Conservation (phyloP, 768 basidiomycete genomes). For the Leccinum aurantiacum region DNA sequence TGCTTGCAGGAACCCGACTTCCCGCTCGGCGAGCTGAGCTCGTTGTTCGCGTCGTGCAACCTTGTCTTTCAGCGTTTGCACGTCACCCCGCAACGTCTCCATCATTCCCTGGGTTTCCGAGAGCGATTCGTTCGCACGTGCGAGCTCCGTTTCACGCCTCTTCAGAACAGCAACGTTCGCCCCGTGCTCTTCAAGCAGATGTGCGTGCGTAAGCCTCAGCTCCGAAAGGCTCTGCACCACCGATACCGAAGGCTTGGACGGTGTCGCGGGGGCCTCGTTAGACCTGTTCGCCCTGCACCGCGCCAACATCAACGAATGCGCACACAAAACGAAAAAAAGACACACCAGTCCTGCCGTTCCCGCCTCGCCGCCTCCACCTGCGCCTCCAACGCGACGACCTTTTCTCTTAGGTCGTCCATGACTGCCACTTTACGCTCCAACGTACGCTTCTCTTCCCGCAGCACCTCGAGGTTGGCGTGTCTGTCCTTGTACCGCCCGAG, state of each 20-base stretch:
- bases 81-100: slow-evolving; percentile 36
- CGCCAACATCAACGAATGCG: background rate
- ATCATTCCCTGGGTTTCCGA: slow-evolving; percentile 37
- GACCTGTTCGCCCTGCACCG: slow-evolving; percentile 39
- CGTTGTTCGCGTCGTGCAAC: slow-evolving; percentile 39
- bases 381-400: slow-evolving; percentile 57
- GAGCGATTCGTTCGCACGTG: slow-evolving; percentile 37
- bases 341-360: slow-evolving; percentile 61
- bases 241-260: slow-evolving; percentile 50
- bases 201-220: slow-evolving; percentile 62
- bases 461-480: slow-evolving; percentile 62
- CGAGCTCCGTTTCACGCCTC: slow-evolving; percentile 52
- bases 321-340: background rate
- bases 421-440: slow-evolving; percentile 53
- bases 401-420: slow-evolving; percentile 55
- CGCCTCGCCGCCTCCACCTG: slow-evolving; percentile 60
- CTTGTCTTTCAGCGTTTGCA: slow-evolving; percentile 40
- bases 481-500: slow-evolving; percentile 52
- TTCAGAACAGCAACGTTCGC: slow-evolving; percentile 52
- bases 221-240: slow-evolving; percentile 57
- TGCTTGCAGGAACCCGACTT: slow-evolving; percentile 65
- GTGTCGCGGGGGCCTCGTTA: slow-evolving; percentile 31
- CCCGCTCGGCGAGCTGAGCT: slow-evolving; percentile 50
- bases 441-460: slow-evolving; percentile 71
- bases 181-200: slow-evolving; percentile 67